Base-by-base conservation (phyloP, 2,329 filamentous ascomycete genomes). In the Fusarium nisikadoi region DNA sequence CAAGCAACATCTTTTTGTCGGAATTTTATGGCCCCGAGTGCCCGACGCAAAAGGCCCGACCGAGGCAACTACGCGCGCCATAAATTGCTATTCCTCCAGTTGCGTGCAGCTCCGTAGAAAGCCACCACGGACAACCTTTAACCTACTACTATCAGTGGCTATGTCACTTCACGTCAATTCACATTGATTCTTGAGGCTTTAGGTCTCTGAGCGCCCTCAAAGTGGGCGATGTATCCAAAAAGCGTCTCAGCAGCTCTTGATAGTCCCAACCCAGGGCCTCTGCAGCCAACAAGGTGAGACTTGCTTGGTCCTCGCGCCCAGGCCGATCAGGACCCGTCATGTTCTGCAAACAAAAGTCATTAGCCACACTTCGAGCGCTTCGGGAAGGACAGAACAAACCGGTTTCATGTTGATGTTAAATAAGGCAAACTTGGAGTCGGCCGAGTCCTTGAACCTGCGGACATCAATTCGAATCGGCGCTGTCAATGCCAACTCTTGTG, bases 401-500 rank as follows among this genome's bases (percentile, higher is more conserved):
- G 85, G 85, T 73, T 87, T 86, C 83, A 87, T 85, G 60, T 87
- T 87, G 17, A 87, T 79, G 75, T 87, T 84, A 69, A 87, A 87
- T 23, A 86, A 74, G 2, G 83, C 83, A 77, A 87, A 87, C 4
- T 76, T 76, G 0, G 76, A 79, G 1, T 76, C 77, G 41, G 54
- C 25, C 35, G 67, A 71, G 5, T 79, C 62, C 6, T 65, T 62
- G 36, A 83, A 81, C 13, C 84, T 79, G 20, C 85, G 79, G 1
- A 85, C 80, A 70, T 87, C 85, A 49, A 87, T 83, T 1, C 84
- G 79, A 31, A 87, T 84, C 0, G 83, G 83, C 3, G 84, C 84
- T 8, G 82, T 85, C 10, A 81, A 76, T 8, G 80, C 75, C 8
- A 87, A 75, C 6, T 83, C 53, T 41, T 72, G 67, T 4, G 83